phyloP scores from a whole-genome alignment of 2,329 filamentous ascomycete genomes.

The Calonectria pteridis region DNA sequence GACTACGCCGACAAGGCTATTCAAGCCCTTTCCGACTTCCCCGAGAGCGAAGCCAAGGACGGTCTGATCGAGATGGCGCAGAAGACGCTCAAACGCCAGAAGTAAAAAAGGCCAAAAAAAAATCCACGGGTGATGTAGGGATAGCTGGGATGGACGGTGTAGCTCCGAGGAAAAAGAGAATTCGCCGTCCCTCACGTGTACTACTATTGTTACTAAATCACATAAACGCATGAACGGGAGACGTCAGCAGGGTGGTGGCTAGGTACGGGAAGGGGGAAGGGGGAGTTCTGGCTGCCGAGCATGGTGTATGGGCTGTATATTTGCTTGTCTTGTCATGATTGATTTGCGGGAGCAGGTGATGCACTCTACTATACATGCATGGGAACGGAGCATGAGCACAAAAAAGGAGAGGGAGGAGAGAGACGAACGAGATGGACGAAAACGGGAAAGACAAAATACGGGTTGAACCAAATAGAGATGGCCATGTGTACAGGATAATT shows the following conservation, averaged over 20 bases:
- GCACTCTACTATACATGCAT: constrained; percentile 23
- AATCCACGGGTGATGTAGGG: constrained; percentile 6
- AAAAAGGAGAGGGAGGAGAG: not conserved
- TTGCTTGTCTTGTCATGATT: constrained; percentile 27
- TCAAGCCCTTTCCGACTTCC: constrained; percentile 84
- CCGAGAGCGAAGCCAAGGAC: constrained; percentile 93
- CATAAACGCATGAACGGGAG: constrained; percentile 6
- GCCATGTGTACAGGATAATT: constrained; percentile 6
- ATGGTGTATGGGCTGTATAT: constrained; percentile 24
- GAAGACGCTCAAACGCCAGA: constrained; percentile 90
- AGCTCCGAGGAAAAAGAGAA: not conserved
- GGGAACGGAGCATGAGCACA: not conserved
- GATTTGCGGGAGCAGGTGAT: constrained; percentile 24
- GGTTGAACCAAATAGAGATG: not conserved
- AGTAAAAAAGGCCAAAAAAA: constrained; percentile 70
- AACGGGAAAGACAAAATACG: constrained; percentile 7
- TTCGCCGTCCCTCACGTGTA: constrained; percentile 18
- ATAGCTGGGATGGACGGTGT: constrained; percentile 11
- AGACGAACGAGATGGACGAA: not conserved
- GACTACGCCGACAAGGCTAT: constrained; percentile 92
- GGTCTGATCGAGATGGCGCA: constrained; percentile 93
- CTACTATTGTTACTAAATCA: constrained; percentile 34
- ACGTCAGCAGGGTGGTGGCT: not conserved
- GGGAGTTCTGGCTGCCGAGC: constrained; percentile 12
- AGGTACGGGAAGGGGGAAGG: not conserved